Percentiles rank a stretch among this genome's conserved stretches.
Conservation (phyloP, 768 basidiomycete genomes). For the Lactifluus echinatus region DNA sequence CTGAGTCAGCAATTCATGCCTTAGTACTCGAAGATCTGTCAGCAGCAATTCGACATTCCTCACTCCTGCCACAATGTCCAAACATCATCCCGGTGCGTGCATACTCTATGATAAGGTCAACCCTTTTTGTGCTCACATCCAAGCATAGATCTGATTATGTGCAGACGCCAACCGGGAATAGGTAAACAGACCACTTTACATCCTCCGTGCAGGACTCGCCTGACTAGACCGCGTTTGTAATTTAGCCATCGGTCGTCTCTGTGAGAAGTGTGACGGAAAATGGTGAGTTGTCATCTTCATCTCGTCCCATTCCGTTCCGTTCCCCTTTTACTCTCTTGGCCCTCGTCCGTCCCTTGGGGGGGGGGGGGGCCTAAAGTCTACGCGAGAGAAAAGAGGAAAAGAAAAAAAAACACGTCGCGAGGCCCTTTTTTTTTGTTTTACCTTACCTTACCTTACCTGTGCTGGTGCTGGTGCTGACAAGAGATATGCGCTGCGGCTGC, state of each 20-base stretch:
- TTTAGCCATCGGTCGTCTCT: slow-evolving; percentile 91
- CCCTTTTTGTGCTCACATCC: neutral
- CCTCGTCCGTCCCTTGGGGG: neutral
- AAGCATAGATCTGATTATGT: slow-evolving; percentile 88
- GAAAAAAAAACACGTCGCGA: no score
- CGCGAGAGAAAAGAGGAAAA: neutral
- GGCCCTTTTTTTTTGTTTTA: no score
- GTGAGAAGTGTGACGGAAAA: slow-evolving; percentile 99
- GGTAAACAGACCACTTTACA: slow-evolving; percentile 39
- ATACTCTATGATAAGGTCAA: neutral
- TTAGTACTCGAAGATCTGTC: neutral
- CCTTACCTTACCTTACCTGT: no score
- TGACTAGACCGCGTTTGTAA: neutral
- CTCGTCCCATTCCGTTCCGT: neutral
- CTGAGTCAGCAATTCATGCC: slow-evolving; percentile 8
- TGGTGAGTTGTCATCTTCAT: slow-evolving; percentile 51
- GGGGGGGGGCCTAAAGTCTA: neutral
- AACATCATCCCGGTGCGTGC: slow-evolving; percentile 29
- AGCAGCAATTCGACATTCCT: neutral
- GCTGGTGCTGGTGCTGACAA: neutral
- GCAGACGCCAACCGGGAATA: slow-evolving; percentile 94
- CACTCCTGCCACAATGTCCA: slow-evolving; percentile 25
- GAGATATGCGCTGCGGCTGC: no score
- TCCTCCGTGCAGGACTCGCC: neutral
- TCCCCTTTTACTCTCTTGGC: no score